Conservation (phyloP, 208 protist genomes). For the Trypanosomatidae sp. region DNA sequence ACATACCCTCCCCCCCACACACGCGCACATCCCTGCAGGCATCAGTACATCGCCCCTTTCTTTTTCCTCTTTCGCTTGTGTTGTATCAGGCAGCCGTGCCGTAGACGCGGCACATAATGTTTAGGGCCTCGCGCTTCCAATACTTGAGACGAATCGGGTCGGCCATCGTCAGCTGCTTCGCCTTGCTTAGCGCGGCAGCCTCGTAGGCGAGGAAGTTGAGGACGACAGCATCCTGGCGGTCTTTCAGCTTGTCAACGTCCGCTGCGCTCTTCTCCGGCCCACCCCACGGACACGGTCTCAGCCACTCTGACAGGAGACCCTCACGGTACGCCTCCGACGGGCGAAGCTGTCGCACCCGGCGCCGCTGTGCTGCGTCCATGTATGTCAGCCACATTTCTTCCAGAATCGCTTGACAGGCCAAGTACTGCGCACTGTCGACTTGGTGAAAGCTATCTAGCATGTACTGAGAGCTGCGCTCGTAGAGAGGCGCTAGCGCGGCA, state of each 20-base stretch:
- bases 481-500: conserved; percentile 22
- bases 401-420: conserved; percentile 41
- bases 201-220: conserved; percentile 48
- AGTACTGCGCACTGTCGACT: conserved; percentile 51
- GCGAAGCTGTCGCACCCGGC: conserved; percentile 20
- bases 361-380: conserved; percentile 29
- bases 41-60: not conserved
- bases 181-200: conserved; percentile 46
- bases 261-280: not conserved
- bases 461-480: conserved; percentile 44
- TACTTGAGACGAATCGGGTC: conserved; percentile 76
- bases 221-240: conserved; percentile 1
- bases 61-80: not conserved
- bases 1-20: not conserved
- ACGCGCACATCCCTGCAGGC: not conserved
- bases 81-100: conserved; percentile 3
- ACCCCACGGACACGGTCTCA: conserved; percentile 14
- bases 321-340: conserved; percentile 41
- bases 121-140: conserved; percentile 60
- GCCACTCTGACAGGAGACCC: conserved; percentile 27
- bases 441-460: conserved; percentile 71
- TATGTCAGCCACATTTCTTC: conserved; percentile 66
- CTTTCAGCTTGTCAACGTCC: not conserved
- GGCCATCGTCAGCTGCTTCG: conserved; percentile 43
- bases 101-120: conserved; percentile 64